Conservation (phyloP, 2,329 filamentous ascomycete species). For the Alternaria longipes region DNA sequence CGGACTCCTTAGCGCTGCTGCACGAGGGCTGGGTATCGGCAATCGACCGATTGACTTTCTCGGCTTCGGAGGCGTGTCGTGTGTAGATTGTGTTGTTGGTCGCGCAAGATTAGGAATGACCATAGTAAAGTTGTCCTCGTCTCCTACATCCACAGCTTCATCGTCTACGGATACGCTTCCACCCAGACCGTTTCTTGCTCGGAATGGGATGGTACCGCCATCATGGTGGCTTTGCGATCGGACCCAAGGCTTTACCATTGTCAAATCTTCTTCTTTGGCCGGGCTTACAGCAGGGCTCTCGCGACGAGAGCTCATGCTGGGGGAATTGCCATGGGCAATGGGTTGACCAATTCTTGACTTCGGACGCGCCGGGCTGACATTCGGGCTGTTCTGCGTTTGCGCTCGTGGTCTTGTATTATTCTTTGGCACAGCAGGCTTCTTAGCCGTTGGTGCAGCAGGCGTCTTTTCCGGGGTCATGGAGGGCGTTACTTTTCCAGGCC, state of each 20-base stretch:
- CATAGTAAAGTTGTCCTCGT: slow-evolving; percentile 62
- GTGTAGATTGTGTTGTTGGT: slow-evolving; percentile 39
- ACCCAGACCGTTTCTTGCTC: slow-evolving; percentile 51
- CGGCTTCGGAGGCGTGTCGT: slow-evolving; percentile 47
- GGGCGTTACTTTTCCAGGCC: slow-evolving; percentile 56
- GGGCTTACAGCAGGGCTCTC: slow-evolving; percentile 47
- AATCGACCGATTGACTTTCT: slow-evolving; percentile 35
- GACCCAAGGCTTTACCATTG: slow-evolving; percentile 58
- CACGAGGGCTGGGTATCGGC: slow-evolving; percentile 39
- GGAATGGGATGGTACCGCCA: slow-evolving; percentile 42
- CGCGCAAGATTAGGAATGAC: slow-evolving; percentile 55
- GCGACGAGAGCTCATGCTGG: slow-evolving; percentile 39
- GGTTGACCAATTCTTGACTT: slow-evolving; percentile 48
- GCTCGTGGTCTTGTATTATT: slow-evolving; percentile 42
- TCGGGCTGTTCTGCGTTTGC: slow-evolving; percentile 48
- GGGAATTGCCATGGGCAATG: slow-evolving; percentile 41
- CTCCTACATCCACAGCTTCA: slow-evolving; percentile 47
- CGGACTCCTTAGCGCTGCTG: slow-evolving; percentile 39
- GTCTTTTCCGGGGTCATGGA: slow-evolving; percentile 58
- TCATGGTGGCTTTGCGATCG: slow-evolving; percentile 46
- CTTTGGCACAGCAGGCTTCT: slow-evolving; percentile 48
- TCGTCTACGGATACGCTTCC: slow-evolving; percentile 54
- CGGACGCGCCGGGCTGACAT: slow-evolving; percentile 47
- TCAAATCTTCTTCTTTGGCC: slow-evolving; percentile 57
- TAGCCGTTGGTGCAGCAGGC: slow-evolving; percentile 50